Evolutionary conservation across 1,139 yeast species (phyloP).

Genomic region (Suhomyces chickasaworum): DNA sequence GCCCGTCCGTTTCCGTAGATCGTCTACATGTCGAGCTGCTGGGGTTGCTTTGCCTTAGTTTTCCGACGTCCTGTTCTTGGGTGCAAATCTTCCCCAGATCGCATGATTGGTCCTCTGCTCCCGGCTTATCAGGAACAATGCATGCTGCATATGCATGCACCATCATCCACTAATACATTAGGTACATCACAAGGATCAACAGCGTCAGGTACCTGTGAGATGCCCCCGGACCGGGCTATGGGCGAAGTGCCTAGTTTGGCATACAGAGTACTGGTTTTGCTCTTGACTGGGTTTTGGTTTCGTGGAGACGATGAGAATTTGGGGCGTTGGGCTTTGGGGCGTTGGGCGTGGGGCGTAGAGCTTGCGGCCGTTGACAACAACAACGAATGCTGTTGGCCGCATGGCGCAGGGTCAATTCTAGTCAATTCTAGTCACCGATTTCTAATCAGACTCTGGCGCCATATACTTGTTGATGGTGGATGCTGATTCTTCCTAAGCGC

Average conservation of each 20-base stretch:
- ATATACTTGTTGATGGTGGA: too few relatives aligned
- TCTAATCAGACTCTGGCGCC: too few relatives aligned
- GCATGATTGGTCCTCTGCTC: neutral
- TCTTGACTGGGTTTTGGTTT: neutral
- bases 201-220: constrained; percentile 1
- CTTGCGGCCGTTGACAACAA: neutral
- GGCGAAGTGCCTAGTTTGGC: neutral
- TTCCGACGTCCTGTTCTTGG: constrained; percentile 1
- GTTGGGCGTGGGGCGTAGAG: neutral
- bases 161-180: neutral
- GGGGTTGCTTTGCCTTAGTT: constrained; percentile 1
- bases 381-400: too few relatives aligned
- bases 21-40: neutral
- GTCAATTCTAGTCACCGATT: too few relatives aligned
- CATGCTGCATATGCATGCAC: constrained; percentile 1
- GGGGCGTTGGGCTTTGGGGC: neutral
- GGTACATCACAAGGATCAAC: neutral
- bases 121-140: constrained; percentile 2
- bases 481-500: too few relatives aligned
- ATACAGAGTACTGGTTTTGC: too few relatives aligned
- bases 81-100: neutral
- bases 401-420: too few relatives aligned
- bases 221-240: neutral
- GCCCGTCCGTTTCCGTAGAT: neutral
- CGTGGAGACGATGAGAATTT: neutral